Percentiles rank a stretch among this genome's conserved stretches.
Evolutionary conservation across 805 yeast species (phyloP).

Genomic region (Myxozyma melibiosi): DNA sequence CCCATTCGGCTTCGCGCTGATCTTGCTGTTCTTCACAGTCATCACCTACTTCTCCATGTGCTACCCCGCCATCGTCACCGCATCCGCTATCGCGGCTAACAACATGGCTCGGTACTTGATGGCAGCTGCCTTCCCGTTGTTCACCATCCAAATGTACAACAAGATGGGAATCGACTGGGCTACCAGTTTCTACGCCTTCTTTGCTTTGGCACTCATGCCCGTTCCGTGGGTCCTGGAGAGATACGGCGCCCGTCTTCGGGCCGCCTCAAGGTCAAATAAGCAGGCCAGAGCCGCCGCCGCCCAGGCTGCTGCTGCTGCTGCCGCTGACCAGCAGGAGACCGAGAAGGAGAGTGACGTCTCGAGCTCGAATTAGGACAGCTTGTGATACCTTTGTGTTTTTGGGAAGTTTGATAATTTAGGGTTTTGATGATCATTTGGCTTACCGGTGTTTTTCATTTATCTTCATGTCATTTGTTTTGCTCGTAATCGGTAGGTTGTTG

Average conservation of each 20-base stretch:
- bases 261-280: conserved; percentile 11
- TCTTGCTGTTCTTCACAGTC: conserved; percentile 69
- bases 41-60: conserved; percentile 69
- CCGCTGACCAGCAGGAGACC: too few relatives aligned
- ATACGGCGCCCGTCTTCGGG: conserved; percentile 61
- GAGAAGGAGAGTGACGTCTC: too few relatives aligned
- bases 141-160: conserved; percentile 80
- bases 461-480: too few relatives aligned
- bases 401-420: too few relatives aligned
- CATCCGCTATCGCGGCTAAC: conserved; percentile 90
- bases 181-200: conserved; percentile 62
- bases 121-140: conserved; percentile 81
- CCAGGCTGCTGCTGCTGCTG: neutral
- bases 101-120: conserved; percentile 72
- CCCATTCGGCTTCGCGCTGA: conserved; percentile 76
- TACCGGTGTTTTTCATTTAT: too few relatives aligned
- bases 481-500: too few relatives aligned
- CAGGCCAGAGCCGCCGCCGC: conserved; percentile 33
- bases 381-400: too few relatives aligned
- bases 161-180: conserved; percentile 81
- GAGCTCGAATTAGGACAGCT: too few relatives aligned
- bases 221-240: conserved; percentile 66
- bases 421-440: too few relatives aligned
- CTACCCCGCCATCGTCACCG: conserved; percentile 74
- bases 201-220: conserved; percentile 58